Evolutionary conservation across 441 rosid species (phyloP).

Genomic region (Capsella rubella): DNA sequence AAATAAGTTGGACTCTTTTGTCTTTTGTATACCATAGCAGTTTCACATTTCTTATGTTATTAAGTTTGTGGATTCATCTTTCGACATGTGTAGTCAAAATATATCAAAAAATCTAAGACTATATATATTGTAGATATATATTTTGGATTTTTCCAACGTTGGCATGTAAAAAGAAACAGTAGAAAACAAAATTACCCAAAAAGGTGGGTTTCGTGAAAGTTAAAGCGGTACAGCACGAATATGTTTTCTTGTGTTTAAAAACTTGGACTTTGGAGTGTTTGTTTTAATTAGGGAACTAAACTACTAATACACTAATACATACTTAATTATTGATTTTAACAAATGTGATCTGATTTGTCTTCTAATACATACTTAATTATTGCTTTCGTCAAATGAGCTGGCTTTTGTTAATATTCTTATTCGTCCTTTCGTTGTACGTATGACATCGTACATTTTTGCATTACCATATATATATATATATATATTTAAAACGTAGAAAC

Average conservation of each 20-base stretch:
- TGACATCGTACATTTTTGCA: slow-evolving; percentile 32
- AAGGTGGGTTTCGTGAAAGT: slow-evolving; percentile 16
- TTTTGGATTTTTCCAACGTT: background rate
- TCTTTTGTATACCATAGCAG: no score
- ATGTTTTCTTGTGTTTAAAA: background rate
- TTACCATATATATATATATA: slow-evolving; percentile 1
- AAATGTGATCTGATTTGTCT: slow-evolving; percentile 21
- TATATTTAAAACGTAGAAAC: slow-evolving; percentile 17
- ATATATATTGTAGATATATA: no score
- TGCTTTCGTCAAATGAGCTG: slow-evolving; percentile 37
- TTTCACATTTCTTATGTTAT: background rate
- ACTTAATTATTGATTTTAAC: slow-evolving; percentile 13
- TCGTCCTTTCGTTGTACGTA: slow-evolving; percentile 47
- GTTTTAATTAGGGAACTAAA: background rate
- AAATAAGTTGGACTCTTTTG: no score
- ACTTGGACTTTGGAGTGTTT: slow-evolving; percentile 26
- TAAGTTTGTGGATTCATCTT: background rate
- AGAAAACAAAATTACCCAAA: background rate
- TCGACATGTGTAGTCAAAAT: background rate
- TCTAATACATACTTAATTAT: slow-evolving; percentile 13
- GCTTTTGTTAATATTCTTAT: slow-evolving; percentile 22
- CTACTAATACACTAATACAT: background rate
- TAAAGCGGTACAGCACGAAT: slow-evolving; percentile 15
- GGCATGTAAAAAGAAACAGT: background rate
- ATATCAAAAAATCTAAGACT: background rate